Base-by-base conservation (phyloP, 2,329 filamentous ascomycete species). In the Colletotrichum lindemuthianum region DNA sequence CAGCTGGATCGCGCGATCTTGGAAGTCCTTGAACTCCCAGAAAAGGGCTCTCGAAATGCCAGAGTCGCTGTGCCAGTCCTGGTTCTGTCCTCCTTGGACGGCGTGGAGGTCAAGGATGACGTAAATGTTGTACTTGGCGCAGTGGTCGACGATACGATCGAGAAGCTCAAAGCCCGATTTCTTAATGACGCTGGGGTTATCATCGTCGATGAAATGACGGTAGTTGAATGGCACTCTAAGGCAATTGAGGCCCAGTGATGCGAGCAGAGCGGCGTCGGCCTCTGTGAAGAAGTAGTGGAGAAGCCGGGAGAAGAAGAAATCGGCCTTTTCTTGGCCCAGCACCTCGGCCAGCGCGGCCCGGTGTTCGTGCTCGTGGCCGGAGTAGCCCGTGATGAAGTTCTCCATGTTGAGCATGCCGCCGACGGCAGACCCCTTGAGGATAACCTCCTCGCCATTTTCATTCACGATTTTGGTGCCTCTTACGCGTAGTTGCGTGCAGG, bases 301-400 rank as follows among this genome's bases (percentile, higher is more conserved):
- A 68, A 82, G 82, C 64, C 80, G 81, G 66, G 87, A 83, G 68
- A 88, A 88, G 75, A 88, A 88, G 75, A 82, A 88, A 10, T 86
- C 78, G 58, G 85, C 82, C 69, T 86, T 87, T 55, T 88, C 81
- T 51, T 81, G 70, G 1, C 86, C 86, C 0, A 89, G 75, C 0
- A 84, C 82, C 59, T 81, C 77, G 1, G 81, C 74, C 74, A 89
- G 80, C 2, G 84, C 81, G 2, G 79, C 79, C 8, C 86, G 82
- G 66, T 87, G 84, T 65, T 88, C 80, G n/a, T 78, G 78, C 71
- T 89, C 87, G 59, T 86, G 84, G 16, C 84, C 87, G 6, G 85
- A 77, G 67, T 83, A 89, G n/a, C 87, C 87, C 0, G 84, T 86
- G 67, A 89, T 88, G 77, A 88, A 88, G 71, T 88, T 88, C 72